Evolutionary conservation across 2,329 filamentous ascomycete species (phyloP), one percentile per base, ranked within the genome.

Genomic region (Talaromyces sp.): DNA sequence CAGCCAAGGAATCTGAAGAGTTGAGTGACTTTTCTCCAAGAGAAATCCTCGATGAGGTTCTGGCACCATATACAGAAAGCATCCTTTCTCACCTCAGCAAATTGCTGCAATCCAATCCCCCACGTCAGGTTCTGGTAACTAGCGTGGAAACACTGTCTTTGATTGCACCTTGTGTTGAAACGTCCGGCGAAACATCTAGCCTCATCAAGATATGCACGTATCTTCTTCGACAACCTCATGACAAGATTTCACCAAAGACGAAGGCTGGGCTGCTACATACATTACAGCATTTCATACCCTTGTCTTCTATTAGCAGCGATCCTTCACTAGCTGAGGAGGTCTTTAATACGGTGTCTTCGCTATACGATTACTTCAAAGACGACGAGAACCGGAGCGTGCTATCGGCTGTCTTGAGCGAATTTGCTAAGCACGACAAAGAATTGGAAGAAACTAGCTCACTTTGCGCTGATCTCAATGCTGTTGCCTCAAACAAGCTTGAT

Each of bases 351-450:
- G 77, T 95, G 10, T 88, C 90, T 4, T 88, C 90, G 0, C 83
- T 98, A 36, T 98, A 96, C 71, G 90, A 91, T 59, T 96, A 93
- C 72, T 93, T 98, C 79, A 91, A 88, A 68, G 93, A 98, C 73
- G 84, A 87, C 51, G 79, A 85, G 51, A 96, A 92, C 70, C 85
- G 95, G 59, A 82, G 87, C 64, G 82, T 91, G 0, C 78, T 98
- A 30, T 90, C 89, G 17, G 82, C 87, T 52, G 88, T 96, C 3
- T 77, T 98, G 8, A 75, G 82, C 15, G 88, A 88, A 19, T 87
- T 96, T 63, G 86, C 91, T 1, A 77, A 82, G 8, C 85, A 85
- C 53, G 86, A 91, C 62, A 67, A 82, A 4, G 81, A 83, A 0
- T 78, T 93, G 0, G 71, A 78, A 27, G 82, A 86, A 58, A 82